These are phyloP conservation scores for Delitschia confertaspora DNA, from an alignment of 495 filamentous ascomycete species.

Conservation along the genomic window DNA sequence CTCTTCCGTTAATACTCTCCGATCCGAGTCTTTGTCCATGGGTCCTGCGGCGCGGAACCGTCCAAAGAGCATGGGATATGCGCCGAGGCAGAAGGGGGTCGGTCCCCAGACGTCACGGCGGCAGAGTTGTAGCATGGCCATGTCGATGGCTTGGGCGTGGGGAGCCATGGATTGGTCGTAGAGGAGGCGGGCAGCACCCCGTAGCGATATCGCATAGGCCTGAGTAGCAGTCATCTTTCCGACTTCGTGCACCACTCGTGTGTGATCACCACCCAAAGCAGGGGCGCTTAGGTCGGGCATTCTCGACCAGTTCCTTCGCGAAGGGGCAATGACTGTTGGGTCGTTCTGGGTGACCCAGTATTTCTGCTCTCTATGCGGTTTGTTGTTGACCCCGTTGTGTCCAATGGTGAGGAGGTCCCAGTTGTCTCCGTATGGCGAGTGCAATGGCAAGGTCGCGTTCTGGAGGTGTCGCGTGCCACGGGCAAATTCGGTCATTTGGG, in stretches of 20 bases:
- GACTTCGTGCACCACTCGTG: constrained; percentile 2
- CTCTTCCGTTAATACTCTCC: background rate
- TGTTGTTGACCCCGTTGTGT: constrained; percentile 13
- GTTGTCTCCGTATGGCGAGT: constrained; percentile 12
- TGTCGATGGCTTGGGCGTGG: constrained; percentile 11
- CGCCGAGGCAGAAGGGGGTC: constrained; percentile 8
- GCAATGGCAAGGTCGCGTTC: constrained; percentile 6
- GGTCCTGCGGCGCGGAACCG: constrained; percentile 6
- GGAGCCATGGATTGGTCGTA: constrained; percentile 12
- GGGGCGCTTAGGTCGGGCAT: constrained; percentile 9
- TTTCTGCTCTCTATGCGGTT: constrained; percentile 2
- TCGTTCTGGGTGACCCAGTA: constrained; percentile 17
- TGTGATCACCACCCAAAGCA: background rate
- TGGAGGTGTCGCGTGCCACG: constrained; percentile 7
- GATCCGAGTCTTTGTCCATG: constrained; percentile 10
- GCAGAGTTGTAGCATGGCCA: constrained; percentile 4
- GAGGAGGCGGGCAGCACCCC: constrained; percentile 7
- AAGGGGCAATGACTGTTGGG: constrained; percentile 5
- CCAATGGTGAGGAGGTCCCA: constrained; percentile 9
- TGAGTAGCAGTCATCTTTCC: constrained; percentile 1
- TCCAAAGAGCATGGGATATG: constrained; percentile 16
- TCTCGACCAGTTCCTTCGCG: constrained; percentile 3
- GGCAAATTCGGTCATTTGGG: constrained; percentile 18
- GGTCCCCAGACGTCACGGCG: background rate
- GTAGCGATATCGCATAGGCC: constrained; percentile 7